Percentiles rank a stretch among this genome's conserved stretches.
Conservation (phyloP, 192 early-diverging fungal species). For the Physocladia obscura region DNA sequence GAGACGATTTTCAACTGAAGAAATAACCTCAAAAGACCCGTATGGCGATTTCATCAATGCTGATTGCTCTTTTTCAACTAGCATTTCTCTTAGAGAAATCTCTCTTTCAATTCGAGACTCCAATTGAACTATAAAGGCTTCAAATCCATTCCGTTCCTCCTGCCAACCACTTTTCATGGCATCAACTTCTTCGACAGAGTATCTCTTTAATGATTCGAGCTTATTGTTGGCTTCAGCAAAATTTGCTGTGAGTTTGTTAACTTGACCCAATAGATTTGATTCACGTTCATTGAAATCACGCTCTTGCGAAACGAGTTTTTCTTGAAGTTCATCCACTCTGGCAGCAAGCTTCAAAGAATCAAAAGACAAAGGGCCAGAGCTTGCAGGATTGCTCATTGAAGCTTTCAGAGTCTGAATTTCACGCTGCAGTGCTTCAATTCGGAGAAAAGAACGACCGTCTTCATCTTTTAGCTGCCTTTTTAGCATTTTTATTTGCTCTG, state of each 20-base stretch:
- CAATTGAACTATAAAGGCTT: slow-evolving; percentile 27
- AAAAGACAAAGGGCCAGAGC: neutral
- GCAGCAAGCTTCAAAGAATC: slow-evolving; percentile 15
- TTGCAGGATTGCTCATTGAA: neutral
- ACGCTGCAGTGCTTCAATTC: slow-evolving; percentile 25
- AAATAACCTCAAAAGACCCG: neutral
- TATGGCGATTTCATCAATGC: neutral
- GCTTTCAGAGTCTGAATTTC: slow-evolving; percentile 17
- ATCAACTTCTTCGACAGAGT: slow-evolving; percentile 21
- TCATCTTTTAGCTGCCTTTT: slow-evolving; percentile 18
- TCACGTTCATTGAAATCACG: neutral
- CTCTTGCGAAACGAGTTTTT: slow-evolving; percentile 1
- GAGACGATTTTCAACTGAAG: no score
- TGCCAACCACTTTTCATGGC: neutral
- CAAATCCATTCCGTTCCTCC: slow-evolving; percentile 7
- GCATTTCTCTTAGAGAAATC: slow-evolving; percentile 8
- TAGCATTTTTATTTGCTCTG: slow-evolving; percentile 13
- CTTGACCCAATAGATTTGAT: neutral
- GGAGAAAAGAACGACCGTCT: slow-evolving; percentile 25
- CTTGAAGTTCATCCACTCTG: slow-evolving; percentile 11
- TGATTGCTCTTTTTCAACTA: slow-evolving; percentile 5
- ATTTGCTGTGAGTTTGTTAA: slow-evolving; percentile 21
- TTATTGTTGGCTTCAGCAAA: slow-evolving; percentile 2
- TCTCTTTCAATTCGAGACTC: slow-evolving; percentile 25
- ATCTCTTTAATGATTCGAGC: neutral